phyloP scores from a whole-genome alignment of 2,329 filamentous ascomycete genomes.

The Diaporthe humulicola region DNA sequence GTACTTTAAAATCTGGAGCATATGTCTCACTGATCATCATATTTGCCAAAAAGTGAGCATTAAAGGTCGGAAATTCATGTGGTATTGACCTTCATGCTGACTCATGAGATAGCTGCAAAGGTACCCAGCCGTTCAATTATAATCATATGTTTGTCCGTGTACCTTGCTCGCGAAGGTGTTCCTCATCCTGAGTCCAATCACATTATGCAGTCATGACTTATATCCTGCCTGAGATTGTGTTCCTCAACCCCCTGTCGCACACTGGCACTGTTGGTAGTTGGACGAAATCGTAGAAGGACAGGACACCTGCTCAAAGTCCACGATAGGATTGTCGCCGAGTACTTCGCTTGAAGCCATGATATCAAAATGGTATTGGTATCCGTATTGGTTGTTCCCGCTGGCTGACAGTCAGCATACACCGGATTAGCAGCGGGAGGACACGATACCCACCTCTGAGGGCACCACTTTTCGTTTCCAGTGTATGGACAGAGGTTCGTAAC shows the following conservation, averaged over 20 bases:
- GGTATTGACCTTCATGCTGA: not conserved
- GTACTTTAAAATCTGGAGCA: no score
- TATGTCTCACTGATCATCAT: no score
- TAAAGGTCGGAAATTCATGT: no score
- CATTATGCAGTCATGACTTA: not conserved
- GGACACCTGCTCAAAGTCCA: conserved; percentile 28
- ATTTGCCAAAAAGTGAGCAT: no score
- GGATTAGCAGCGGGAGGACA: not conserved
- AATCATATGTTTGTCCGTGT: not conserved
- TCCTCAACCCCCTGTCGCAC: conserved; percentile 9
- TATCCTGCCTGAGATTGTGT: not conserved
- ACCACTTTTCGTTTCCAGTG: conserved; percentile 52
- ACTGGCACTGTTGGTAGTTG: conserved; percentile 33
- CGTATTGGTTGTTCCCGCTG: conserved; percentile 23
- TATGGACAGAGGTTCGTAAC: conserved; percentile 53
- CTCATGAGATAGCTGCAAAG: not conserved
- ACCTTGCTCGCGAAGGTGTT: not conserved
- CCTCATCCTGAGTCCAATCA: not conserved
- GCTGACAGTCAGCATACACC: not conserved
- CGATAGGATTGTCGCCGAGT: conserved; percentile 29
- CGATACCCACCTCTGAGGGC: conserved; percentile 44
- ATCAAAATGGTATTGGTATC: conserved; percentile 34
- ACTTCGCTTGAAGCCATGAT: conserved; percentile 35
- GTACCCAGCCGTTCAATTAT: not conserved
- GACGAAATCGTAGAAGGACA: conserved; percentile 12